Evolutionary conservation across 2,329 filamentous ascomycete genomes (phyloP).

Genomic region (Trichoderma cornu-damae): DNA sequence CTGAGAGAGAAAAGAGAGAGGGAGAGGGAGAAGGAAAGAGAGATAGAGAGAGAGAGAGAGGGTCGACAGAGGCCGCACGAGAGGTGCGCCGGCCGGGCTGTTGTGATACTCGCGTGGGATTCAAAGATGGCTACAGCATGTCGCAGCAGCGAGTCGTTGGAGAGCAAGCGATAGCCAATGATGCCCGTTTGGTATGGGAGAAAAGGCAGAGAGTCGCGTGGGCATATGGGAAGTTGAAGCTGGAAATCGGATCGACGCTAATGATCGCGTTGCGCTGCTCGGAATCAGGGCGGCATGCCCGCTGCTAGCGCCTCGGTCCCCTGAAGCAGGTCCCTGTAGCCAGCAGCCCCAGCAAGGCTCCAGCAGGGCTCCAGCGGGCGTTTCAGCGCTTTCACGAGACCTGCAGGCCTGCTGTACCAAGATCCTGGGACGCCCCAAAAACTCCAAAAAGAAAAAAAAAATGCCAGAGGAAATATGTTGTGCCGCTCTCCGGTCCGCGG

Average conservation of each 20-base stretch:
- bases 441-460: no score
- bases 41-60: no score
- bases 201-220: slow-evolving; percentile 10
- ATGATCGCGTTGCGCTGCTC: neutral
- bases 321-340: neutral
- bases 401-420: neutral
- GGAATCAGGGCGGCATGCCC: neutral
- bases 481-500: no score
- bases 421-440: neutral
- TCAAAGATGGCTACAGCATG: slow-evolving; percentile 26
- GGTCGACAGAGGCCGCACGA: slow-evolving; percentile 21
- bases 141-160: slow-evolving; percentile 14
- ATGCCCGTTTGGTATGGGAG: neutral
- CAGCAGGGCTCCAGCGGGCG: neutral
- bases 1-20: no score
- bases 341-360: neutral
- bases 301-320: neutral
- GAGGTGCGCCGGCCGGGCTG: slow-evolving; percentile 23
- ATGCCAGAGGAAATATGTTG: slow-evolving; percentile 19
- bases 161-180: neutral
- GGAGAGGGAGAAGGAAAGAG: no score
- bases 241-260: neutral
- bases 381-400: neutral
- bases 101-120: slow-evolving; percentile 17
- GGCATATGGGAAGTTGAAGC: neutral